Conservation (phyloP, 768 basidiomycete genomes). For the Rhizopogon sp. region DNA sequence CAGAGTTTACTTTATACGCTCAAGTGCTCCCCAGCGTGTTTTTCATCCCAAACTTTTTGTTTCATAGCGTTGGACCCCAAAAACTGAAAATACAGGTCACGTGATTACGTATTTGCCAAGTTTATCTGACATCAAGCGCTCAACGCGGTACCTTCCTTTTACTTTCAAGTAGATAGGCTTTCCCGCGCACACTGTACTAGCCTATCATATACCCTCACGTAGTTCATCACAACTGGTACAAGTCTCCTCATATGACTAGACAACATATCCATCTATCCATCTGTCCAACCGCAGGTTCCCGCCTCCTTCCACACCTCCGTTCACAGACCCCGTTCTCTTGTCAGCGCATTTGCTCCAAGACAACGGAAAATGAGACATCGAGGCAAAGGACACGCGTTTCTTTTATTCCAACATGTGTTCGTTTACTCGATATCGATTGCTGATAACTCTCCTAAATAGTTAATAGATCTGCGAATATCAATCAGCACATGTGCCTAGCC, state of each 20-base stretch:
- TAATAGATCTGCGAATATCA: not conserved
- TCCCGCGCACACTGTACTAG: too few relatives aligned
- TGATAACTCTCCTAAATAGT: not conserved
- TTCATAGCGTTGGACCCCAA: not conserved
- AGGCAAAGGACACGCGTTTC: not conserved
- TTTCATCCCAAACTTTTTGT: constrained; percentile 1
- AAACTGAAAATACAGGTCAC: not conserved
- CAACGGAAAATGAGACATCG: constrained; percentile 1
- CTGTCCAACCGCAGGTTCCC: not conserved
- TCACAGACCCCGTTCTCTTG: not conserved
- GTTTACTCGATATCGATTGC: not conserved
- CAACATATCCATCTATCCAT: too few relatives aligned
- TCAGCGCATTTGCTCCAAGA: not conserved
- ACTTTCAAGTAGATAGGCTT: too few relatives aligned
- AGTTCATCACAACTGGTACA: too few relatives aligned
- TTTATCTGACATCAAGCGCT: too few relatives aligned
- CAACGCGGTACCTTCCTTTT: too few relatives aligned
- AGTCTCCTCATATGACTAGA: too few relatives aligned
- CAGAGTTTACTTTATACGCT: not conserved
- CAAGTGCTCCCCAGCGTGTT: not conserved
- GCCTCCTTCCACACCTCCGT: too few relatives aligned
- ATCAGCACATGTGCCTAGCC: too few relatives aligned
- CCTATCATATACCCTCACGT: too few relatives aligned
- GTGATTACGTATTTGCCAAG: not conserved
- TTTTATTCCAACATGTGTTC: not conserved